phyloP scores from a whole-genome alignment of 768 basidiomycete species.

The Crepidotus variabilis region DNA sequence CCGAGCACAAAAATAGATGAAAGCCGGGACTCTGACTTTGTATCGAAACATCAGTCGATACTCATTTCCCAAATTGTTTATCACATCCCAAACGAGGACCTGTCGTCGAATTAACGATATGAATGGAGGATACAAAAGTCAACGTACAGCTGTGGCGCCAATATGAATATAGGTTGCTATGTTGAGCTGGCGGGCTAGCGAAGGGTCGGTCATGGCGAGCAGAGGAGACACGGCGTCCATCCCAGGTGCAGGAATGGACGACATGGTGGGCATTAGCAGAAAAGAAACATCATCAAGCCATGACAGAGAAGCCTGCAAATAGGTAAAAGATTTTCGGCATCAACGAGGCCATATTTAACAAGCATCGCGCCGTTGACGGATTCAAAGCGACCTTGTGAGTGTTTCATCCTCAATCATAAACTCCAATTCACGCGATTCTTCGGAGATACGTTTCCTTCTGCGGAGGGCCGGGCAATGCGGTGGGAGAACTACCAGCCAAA shows the following conservation, averaged over 20 bases:
- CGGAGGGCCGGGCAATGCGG: too few species aligned
- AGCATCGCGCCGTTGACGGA: neutral
- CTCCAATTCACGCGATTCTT: neutral
- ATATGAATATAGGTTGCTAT: constrained; percentile 12
- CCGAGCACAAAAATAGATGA: constrained; percentile 15
- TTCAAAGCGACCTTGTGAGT: neutral
- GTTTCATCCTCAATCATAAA: neutral
- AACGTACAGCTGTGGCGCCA: constrained; percentile 8
- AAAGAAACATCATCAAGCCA: neutral
- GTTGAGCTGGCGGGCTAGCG: constrained; percentile 3
- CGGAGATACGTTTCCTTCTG: neutral
- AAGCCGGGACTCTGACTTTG: constrained; percentile 6
- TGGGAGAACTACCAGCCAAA: too few species aligned
- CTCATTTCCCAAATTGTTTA: constrained; percentile 12
- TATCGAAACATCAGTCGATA: constrained; percentile 6
- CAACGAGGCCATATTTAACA: neutral
- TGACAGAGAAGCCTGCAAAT: too few species aligned
- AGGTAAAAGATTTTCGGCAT: too few species aligned
- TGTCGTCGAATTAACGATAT: neutral
- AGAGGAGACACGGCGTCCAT: neutral
- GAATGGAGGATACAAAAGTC: too few species aligned
- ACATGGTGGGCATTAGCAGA: neutral
- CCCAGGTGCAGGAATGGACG: neutral
- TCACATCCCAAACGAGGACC: constrained; percentile 14
- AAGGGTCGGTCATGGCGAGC: neutral